Base-by-base conservation (phyloP, 23 red algal species). In the Chondrus crispus region DNA sequence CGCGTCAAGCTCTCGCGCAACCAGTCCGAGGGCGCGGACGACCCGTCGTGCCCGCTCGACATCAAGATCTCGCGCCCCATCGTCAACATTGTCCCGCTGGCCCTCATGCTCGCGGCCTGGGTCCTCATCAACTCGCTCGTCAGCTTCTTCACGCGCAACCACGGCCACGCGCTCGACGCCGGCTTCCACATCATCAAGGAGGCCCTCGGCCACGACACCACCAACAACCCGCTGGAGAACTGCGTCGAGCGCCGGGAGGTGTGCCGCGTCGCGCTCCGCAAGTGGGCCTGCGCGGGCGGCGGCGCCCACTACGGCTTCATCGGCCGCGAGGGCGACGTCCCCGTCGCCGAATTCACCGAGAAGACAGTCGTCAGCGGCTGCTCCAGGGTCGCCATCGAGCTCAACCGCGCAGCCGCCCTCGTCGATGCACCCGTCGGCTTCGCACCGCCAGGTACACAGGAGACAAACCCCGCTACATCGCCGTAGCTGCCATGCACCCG, bases 171-270 rank as follows among this genome's bases (percentile, higher is more conserved):
- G 4, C 62, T 72, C n/a, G 60, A 86, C 53, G 19, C n/a, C 48
- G 82, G 41, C 2, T 86, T 73, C 53, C 82, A 86, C 24, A 33
- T 86, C 2, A 63, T 86, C 2, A 58, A 64, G 26, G 82, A 86
- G 82, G 39, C 66, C 6, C 62, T 86, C 2, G 82, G 82, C 2
- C 82, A 86, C 72, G 82, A 86, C 26, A 69, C 82, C 2, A 30
- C 55, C 20, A 46, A 58, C 24, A 86, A 86, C 36, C 82, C 82
- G 11, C 62, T 86, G 8, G 55, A 86, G 82, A 28, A 40, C 2
- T 16, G 22, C 24, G 51, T 5, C 4, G 24, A 43, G 37, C n/a
- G n/a, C n/a, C n/a, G n/a, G n/a, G n/a, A n/a, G n/a, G n/a, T n/a
- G n/a, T n/a, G n/a, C n/a, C n/a, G n/a, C n/a, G n/a, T n/a, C n/a